Evolutionary conservation across 371 early-diverging fungal genomes (phyloP).

Genomic region (Lichtheimia corymbifera): DNA sequence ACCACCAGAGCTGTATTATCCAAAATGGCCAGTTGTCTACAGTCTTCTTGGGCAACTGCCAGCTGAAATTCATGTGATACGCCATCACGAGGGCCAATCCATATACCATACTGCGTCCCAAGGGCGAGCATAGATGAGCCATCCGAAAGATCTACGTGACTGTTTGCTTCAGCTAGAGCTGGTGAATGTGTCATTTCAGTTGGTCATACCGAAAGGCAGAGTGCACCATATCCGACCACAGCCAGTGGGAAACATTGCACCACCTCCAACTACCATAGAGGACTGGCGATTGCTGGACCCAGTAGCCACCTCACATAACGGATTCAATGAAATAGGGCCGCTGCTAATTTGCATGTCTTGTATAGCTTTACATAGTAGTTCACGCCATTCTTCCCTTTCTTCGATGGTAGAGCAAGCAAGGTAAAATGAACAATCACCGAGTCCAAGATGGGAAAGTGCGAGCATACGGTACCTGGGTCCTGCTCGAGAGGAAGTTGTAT

Average conservation of each 20-base stretch:
- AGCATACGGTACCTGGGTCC: slow-evolving; percentile 4
- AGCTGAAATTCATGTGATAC: slow-evolving; percentile 11
- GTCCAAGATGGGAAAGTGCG: slow-evolving; percentile 15
- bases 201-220: slow-evolving; percentile 11
- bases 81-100: slow-evolving; percentile 24
- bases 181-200: neutral
- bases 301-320: slow-evolving; percentile 13
- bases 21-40: slow-evolving; percentile 23
- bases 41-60: slow-evolving; percentile 20
- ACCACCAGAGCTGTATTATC: slow-evolving; percentile 20
- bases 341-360: neutral
- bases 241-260: slow-evolving; percentile 15
- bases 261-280: slow-evolving; percentile 7
- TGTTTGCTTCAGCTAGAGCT: neutral
- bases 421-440: slow-evolving; percentile 12
- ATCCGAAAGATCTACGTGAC: no score
- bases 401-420: slow-evolving; percentile 7
- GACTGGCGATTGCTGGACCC: slow-evolving; percentile 6
- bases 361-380: slow-evolving; percentile 7
- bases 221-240: slow-evolving; percentile 21
- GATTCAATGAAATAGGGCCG: slow-evolving; percentile 14
- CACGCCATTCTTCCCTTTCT: slow-evolving; percentile 19
- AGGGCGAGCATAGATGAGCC: slow-evolving; percentile 16
- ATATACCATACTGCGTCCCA: slow-evolving; percentile 31
- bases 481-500: no score